phyloP scores from a whole-genome alignment of 2,329 filamentous ascomycete genomes.

The Xenoacremonium recifei region DNA sequence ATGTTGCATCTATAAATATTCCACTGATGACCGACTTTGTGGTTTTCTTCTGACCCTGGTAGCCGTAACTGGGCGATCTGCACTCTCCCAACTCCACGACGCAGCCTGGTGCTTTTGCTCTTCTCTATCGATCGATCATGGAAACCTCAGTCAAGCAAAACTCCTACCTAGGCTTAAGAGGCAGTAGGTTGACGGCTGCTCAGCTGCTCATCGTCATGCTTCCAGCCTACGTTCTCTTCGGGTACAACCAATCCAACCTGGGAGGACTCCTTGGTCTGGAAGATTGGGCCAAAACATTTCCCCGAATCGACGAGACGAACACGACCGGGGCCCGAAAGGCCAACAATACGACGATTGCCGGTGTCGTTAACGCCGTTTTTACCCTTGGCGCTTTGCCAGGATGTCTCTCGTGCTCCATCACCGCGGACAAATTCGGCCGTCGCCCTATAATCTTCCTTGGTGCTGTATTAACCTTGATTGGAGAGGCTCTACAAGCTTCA shows the following conservation, averaged over 20 bases:
- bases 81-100: too few species aligned
- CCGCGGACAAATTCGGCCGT: conserved; percentile 57
- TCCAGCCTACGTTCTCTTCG: conserved; percentile 45
- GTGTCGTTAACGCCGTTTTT: conserved; percentile 45
- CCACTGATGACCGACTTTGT: too few species aligned
- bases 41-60: too few species aligned
- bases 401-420: conserved; percentile 38
- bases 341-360: conserved; percentile 44
- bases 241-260: conserved; percentile 67
- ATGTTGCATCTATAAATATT: too few species aligned
- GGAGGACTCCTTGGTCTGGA: conserved; percentile 66
- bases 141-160: background rate
- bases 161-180: conserved; percentile 31
- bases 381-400: conserved; percentile 57
- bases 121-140: too few species aligned
- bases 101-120: too few species aligned
- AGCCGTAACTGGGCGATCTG: too few species aligned
- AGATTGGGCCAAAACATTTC: conserved; percentile 55
- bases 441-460: conserved; percentile 54
- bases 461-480: conserved; percentile 48
- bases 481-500: conserved; percentile 52
- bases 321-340: conserved; percentile 36
- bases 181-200: conserved; percentile 30
- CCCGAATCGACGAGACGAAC: conserved; percentile 46
- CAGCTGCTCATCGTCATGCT: conserved; percentile 41